Percentiles rank a stretch among this genome's conserved stretches.
Conservation (phyloP, 2,329 filamentous ascomycete genomes). For the Ramularia endophylla region DNA sequence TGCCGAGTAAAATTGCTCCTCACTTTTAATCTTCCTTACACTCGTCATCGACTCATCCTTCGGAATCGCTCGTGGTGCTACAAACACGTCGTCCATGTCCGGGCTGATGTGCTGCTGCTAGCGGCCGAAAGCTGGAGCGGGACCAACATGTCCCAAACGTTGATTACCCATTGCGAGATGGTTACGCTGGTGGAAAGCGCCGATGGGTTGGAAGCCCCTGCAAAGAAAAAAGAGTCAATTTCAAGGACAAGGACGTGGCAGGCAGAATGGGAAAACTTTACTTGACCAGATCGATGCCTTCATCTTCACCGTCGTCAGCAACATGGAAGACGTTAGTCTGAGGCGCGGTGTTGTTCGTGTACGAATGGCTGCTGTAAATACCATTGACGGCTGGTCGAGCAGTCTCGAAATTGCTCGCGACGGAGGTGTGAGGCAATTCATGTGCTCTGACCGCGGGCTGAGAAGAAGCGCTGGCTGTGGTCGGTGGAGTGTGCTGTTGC, state of each 20-base stretch:
- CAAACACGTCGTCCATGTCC: no score
- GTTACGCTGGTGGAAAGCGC: constrained; percentile 39
- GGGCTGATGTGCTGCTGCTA: constrained; percentile 4
- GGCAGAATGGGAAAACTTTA: constrained; percentile 26
- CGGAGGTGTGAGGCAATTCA: constrained; percentile 17
- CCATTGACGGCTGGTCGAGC: constrained; percentile 11
- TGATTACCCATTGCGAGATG: constrained; percentile 23
- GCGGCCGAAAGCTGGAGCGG: constrained; percentile 20
- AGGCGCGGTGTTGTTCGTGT: constrained; percentile 3
- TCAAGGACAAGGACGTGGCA: constrained; percentile 1
- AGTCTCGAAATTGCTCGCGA: constrained; percentile 16
- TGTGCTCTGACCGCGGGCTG: constrained; percentile 15
- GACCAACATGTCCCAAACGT: constrained; percentile 12
- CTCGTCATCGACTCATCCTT: no score
- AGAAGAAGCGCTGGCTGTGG: constrained; percentile 15
- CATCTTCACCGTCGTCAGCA: constrained; percentile 39
- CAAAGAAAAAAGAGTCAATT: constrained; percentile 9
- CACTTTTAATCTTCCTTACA: no score
- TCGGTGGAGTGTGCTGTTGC: constrained; percentile 22
- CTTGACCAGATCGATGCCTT: constrained; percentile 46
- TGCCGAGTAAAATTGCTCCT: no score
- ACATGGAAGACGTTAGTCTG: constrained; percentile 27
- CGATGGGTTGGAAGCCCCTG: constrained; percentile 47
- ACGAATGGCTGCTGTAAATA: constrained; percentile 5
- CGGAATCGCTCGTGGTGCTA: no score